Evolutionary conservation across 1,284 basidiomycete genomes (phyloP), one percentile per base, ranked within the genome.

Genomic region (Boletellus deceptivus): DNA sequence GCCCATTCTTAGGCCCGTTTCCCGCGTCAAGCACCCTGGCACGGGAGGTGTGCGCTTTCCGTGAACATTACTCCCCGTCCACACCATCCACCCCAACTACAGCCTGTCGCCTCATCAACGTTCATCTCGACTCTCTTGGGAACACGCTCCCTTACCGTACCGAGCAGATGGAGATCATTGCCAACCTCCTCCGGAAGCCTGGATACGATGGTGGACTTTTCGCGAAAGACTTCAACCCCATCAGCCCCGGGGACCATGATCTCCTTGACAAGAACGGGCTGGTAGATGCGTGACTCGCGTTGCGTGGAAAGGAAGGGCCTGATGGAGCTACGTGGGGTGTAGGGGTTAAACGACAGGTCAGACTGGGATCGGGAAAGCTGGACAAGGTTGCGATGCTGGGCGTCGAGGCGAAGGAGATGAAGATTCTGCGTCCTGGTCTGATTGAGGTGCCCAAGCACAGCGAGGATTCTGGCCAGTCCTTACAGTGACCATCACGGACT

Each of bases 201-300:
- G 64, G 70, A 61, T 72, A 71, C 62, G 37, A 60, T 42, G 65
- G 72, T 24, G 71, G 74, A 4, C 13, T 75, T 37, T 70, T 75
- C 40, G 72, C 71, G n/a, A 72, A 72, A 9, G 72, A 75, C 65
- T 74, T 74, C 66, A 73, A 74, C 57, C 67, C 72, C 34, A 70
- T 72, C 59, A 56, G 49, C 58, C 67, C 68, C 50, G 59, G 64
- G 46, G 72, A 75, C 58, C 33, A 88, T 35, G 84, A 3, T 6
- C 38, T 42, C 22, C 4, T 47, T 20, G 20, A 42, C 38, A 35
- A 42, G 14, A 14, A 35, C 33, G 39, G n/a, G 7, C 39, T 42
- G n/a, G 38, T 41, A 4, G 46, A 48, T 36, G 39, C 33, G 4
- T 48, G 46, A 39, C 9, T 42, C 20, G 38, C 46, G 6, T 9